phyloP scores from a whole-genome alignment of 2,329 filamentous ascomycete species.

The Beauveria medogensis region DNA sequence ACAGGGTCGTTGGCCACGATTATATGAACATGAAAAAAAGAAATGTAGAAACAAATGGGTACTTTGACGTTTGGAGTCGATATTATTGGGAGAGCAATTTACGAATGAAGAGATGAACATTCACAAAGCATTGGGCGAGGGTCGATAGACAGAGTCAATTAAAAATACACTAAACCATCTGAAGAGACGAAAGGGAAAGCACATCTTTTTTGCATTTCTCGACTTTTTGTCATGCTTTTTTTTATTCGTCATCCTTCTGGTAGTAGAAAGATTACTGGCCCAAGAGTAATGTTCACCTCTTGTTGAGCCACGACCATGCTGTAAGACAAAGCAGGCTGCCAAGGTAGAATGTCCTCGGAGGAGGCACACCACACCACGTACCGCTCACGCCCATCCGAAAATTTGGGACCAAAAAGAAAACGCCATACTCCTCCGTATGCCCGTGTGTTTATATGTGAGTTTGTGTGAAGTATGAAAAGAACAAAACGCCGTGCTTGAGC shows the following conservation, averaged over 20 bases:
- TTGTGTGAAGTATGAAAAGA: not conserved
- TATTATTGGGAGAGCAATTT: not conserved
- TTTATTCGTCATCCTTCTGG: not conserved
- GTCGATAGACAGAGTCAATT: constrained; percentile 2
- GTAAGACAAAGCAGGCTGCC: not conserved
- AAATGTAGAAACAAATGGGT: not conserved
- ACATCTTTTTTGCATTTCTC: not conserved
- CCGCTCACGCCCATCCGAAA: not conserved
- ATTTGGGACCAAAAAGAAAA: not conserved
- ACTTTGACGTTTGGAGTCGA: not conserved
- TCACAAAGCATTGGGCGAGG: not conserved
- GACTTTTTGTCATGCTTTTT: not conserved
- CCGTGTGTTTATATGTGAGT: not conserved
- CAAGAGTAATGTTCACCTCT: constrained; percentile 1
- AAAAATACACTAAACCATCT: not conserved
- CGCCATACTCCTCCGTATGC: constrained; percentile 1
- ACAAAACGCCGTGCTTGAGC: not conserved
- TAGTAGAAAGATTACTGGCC: not conserved
- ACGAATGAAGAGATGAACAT: not conserved
- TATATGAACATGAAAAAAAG: not conserved
- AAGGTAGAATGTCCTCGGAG: not conserved
- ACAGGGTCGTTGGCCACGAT: not conserved
- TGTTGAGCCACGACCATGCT: not conserved
- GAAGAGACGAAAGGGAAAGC: not conserved
- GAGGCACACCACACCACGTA: not conserved